Evolutionary conservation across 2,329 filamentous ascomycete species (phyloP), one percentile per base, ranked within the genome.

Genomic region (Knufia fluminis): DNA sequence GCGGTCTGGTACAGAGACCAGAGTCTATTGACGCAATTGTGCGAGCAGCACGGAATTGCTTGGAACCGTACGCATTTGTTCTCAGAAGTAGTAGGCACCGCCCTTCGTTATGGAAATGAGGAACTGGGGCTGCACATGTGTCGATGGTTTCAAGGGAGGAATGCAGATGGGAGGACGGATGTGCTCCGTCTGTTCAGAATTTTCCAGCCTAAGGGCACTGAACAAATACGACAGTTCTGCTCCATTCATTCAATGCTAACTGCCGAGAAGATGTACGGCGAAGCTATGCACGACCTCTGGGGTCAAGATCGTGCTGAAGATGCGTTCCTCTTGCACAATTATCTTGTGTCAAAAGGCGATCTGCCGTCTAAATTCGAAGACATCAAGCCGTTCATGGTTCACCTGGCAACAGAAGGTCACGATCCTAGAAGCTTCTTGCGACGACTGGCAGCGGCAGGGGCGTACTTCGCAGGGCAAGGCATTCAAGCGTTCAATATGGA

Each of bases 281-380:
- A 60, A 19, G 59, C 71, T n/a, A 64, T 77, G 19, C 61, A 68
- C n/a, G 53, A 56, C n/a, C 58, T 77, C 1, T 66, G 69, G 56
- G 54, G 61, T 4, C 59, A 61, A 33, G 63, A 66, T 20, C 57
- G 66, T 33, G 61, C 65, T 44, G 56, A 66, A 16, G 59, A 67
- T 48, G 71, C 72, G 23, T 57, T 71, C 8, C 60, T 61, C 16
- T 73, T 75, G 71, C 74, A 77, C 55, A 57, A 62, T 23, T 68
- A 71, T 45, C 57, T 77, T 7, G 48, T 71, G 16, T 52, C 61
- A 20, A 60, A 63, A 35, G 57, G 63, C 20, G 74, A 77, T 52
- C 57, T 70, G 43, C 74, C 75, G 12, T 49, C 50, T 20, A 36
- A 6, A 6, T 36, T 36, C 61, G 51, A 61, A 51, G 62, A 65